These are phyloP conservation scores for Diaporthe citrichinensis DNA, from an alignment of 2,329 filamentous ascomycete genomes.

Conservation along the genomic window DNA sequence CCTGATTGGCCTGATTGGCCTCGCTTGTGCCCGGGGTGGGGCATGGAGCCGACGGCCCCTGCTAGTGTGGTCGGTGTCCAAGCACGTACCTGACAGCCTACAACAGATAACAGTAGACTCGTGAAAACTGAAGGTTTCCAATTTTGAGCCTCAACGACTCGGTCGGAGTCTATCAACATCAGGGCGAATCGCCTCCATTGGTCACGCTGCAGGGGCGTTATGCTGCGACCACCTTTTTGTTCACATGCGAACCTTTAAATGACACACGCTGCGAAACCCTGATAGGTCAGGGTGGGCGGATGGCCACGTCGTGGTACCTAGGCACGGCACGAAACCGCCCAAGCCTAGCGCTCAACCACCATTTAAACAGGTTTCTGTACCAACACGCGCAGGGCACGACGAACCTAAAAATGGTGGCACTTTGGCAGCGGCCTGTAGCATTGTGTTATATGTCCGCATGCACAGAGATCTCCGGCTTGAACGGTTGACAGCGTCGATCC, in stretches of 20 bases:
- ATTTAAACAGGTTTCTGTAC: not conserved
- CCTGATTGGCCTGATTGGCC: constrained; percentile 3
- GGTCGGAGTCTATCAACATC: not conserved
- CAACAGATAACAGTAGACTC: not conserved
- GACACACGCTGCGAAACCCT: not conserved
- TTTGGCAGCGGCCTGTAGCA: not conserved
- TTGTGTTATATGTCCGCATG: not conserved
- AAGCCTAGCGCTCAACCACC: not conserved
- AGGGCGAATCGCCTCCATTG: constrained; percentile 3
- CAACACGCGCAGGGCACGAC: not conserved
- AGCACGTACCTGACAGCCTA: not conserved
- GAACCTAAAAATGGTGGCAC: not conserved
- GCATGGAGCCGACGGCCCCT: not conserved
- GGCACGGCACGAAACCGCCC: not conserved
- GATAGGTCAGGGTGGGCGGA: not conserved
- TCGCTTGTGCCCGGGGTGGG: constrained; percentile 7
- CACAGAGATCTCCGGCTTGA: not conserved
- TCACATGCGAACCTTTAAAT: not conserved
- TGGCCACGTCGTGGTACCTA: not conserved
- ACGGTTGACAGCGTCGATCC: constrained; percentile 9
- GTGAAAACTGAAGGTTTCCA: not conserved
- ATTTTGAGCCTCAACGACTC: constrained; percentile 10
- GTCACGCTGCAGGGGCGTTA: not conserved
- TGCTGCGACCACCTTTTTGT: not conserved
- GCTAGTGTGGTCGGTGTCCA: not conserved